Evolutionary conservation across 805 yeast species (phyloP).

Genomic region (Saccharomycopsis oosterbeekiorum): DNA sequence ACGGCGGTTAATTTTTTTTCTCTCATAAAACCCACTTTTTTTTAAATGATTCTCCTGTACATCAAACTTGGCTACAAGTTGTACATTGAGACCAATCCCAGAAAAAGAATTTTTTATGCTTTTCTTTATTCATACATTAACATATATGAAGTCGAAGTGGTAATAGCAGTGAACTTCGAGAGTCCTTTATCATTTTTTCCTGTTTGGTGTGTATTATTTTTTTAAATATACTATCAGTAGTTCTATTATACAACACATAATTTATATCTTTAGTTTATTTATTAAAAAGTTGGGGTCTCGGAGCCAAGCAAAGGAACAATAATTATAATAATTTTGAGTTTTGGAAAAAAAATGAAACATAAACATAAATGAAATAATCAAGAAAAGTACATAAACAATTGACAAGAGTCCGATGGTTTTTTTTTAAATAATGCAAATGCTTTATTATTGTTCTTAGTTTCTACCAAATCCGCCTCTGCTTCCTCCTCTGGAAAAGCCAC

Average conservation of each 20-base stretch:
- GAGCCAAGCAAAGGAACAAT: background rate
- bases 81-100: too few species aligned
- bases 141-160: too few species aligned
- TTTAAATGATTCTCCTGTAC: background rate
- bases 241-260: background rate
- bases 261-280: background rate
- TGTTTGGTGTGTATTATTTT: too few species aligned
- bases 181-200: too few species aligned
- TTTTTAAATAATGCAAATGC: background rate
- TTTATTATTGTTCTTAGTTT: conserved; percentile 7
- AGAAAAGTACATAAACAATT: background rate
- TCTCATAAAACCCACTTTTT: background rate
- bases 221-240: too few species aligned
- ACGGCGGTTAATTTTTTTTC: background rate
- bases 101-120: too few species aligned
- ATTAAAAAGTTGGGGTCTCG: background rate
- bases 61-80: too few species aligned
- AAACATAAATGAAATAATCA: background rate
- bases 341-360: background rate
- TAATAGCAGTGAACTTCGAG: too few species aligned
- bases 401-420: background rate
- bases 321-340: background rate
- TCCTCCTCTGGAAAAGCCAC: conserved; percentile 28
- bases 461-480: conserved; percentile 31
- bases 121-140: too few species aligned